Base-by-base conservation (phyloP, 306 rosid genomes). In the Pueraria montana region DNA sequence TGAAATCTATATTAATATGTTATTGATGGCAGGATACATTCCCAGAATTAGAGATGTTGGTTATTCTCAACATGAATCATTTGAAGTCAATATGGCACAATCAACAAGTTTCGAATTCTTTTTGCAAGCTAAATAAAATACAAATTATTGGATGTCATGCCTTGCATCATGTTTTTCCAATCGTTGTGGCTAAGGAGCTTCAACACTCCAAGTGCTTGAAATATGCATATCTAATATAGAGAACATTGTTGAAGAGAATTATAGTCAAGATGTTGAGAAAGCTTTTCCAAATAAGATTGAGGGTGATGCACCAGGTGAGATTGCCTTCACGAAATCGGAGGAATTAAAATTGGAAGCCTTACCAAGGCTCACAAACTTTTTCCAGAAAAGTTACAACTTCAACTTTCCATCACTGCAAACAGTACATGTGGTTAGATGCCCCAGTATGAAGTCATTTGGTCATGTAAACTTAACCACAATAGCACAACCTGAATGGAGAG, bases 391-490 rank as follows among this genome's bases (percentile, higher is more conserved):
- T 61, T 58, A 4, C 64, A 21, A 2, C 32, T 65, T 80, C 18
- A 61, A 46, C 1, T 83, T 83, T 53, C 80, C 83, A 63, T 13
- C 18, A 52, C 27, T 78, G 17, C 13, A 16, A 42, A 11, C 0
- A 8, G 9, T 77, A 38, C 3, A 1, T 32, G 58, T 59, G 59
- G 10, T 2, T 0, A 32, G 63, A 0, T 84, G 80, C 36, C 53
- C 46, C 20, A 48, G 2, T 34, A 72, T 80, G 72, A 36, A 71
- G 69, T 18, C 64, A 14, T 26, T 72, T 42, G 58, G n/a, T 43
- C 1, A 2, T 4, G 64, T 73, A 43, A 42, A 13, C 10, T n/a
- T 49, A 42, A 45, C 1, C 0, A 24, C 72, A 40, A 40, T 6
- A 40, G 2, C 8, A 40, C 11, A 40, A 48, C 4, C 8, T 53